Conservation (phyloP, 805 yeast species). For the Kazachstania viticola region DNA sequence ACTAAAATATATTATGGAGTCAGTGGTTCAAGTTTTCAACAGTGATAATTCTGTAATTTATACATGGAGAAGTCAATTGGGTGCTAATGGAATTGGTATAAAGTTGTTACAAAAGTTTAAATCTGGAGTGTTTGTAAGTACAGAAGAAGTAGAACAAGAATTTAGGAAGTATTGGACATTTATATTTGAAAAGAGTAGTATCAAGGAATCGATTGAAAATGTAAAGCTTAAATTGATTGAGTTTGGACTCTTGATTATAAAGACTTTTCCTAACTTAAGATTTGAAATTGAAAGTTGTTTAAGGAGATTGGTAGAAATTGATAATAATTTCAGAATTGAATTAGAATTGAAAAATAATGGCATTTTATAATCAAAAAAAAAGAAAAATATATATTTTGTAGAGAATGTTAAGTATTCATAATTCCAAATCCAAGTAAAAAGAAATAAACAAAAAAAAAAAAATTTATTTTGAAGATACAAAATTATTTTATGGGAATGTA, state of each 20-base stretch:
- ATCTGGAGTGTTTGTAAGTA: too few relatives aligned
- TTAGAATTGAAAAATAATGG: slow-evolving; percentile 24
- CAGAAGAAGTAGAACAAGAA: slow-evolving; percentile 6
- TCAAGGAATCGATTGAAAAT: slow-evolving; percentile 38
- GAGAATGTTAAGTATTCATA: too few relatives aligned
- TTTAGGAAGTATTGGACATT: slow-evolving; percentile 2
- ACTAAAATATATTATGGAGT: slow-evolving; percentile 22
- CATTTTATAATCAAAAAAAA: not conserved
- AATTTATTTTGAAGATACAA: too few relatives aligned
- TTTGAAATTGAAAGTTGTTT: slow-evolving; percentile 17
- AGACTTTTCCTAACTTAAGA: slow-evolving; percentile 7
- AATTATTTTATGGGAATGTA: too few relatives aligned
- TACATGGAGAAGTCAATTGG: slow-evolving; percentile 54
- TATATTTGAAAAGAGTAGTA: slow-evolving; percentile 25
- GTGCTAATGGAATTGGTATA: slow-evolving; percentile 32
- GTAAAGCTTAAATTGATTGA: slow-evolving; percentile 42
- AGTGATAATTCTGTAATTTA: slow-evolving; percentile 20
- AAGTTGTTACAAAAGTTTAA: slow-evolving; percentile 10
- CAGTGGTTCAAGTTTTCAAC: slow-evolving; percentile 21
- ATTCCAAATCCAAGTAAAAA: too few relatives aligned
- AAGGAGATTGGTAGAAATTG: slow-evolving; percentile 21
- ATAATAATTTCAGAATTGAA: slow-evolving; percentile 38
- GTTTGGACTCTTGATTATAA: slow-evolving; percentile 23
- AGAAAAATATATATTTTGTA: too few relatives aligned
- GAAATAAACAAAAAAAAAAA: too few relatives aligned